Conservation (phyloP, 495 filamentous ascomycete genomes). For the Cenococcum geophilum region DNA sequence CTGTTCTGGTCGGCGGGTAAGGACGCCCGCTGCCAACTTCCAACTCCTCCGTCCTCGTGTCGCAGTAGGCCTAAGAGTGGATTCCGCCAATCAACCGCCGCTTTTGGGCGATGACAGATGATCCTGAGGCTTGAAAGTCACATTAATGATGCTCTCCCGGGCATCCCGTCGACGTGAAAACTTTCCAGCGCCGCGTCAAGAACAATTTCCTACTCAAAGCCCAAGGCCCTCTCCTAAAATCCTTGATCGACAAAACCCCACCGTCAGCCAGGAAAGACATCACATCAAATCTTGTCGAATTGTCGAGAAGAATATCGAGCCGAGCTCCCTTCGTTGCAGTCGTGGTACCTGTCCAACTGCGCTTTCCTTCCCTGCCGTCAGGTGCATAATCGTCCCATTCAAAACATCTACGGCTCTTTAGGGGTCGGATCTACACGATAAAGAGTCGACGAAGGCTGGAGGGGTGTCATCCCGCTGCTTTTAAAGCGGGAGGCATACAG, state of each 20-base stretch:
- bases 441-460: neutral
- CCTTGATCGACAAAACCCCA: too few relatives aligned
- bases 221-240: neutral
- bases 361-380: neutral
- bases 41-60: neutral
- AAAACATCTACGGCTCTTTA: neutral
- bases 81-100: neutral
- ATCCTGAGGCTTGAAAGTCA: too few relatives aligned
- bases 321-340: too few relatives aligned
- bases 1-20: too few relatives aligned
- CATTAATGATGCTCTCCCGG: too few relatives aligned
- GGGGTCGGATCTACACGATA: constrained; percentile 3
- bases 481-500: too few relatives aligned
- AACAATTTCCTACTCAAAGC: neutral
- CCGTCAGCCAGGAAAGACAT: too few relatives aligned
- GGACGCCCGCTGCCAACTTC: constrained; percentile 1
- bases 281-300: too few relatives aligned
- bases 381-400: constrained; percentile 4
- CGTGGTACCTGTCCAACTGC: too few relatives aligned
- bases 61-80: neutral
- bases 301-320: too few relatives aligned
- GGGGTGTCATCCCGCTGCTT: neutral
- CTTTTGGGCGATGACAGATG: too few relatives aligned
- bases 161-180: too few relatives aligned
- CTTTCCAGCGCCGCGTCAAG: neutral